A percentile compares a stretch with the other conserved stretches of the same genome.
These are phyloP conservation scores for Sphagnum tenellum DNA, from an alignment of 225 moss, liverwort and hornwort species.

Conservation along the genomic window DNA sequence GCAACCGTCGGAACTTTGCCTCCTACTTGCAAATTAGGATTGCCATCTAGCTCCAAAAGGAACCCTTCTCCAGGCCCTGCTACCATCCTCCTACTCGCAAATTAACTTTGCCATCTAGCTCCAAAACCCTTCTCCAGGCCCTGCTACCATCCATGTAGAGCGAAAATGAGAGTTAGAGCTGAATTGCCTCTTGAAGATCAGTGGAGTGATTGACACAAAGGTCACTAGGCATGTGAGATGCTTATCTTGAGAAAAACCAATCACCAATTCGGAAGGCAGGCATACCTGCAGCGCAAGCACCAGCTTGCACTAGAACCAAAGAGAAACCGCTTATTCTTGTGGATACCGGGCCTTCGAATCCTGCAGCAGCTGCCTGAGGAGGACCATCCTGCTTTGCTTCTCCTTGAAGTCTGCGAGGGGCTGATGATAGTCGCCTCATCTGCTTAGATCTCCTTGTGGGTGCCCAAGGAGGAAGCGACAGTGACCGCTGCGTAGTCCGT, in stretches of 20 bases:
- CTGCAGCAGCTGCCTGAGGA: conserved; percentile 1
- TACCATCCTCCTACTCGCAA: conserved; percentile 53
- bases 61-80: too few species aligned
- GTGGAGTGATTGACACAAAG: too few species aligned
- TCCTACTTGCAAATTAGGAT: too few species aligned
- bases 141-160: too few species aligned
- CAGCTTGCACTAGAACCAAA: conserved; percentile 68
- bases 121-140: conserved; percentile 67
- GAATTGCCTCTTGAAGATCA: too few species aligned
- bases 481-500: conserved; percentile 41
- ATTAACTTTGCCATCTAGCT: conserved; percentile 62
- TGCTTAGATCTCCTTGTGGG: conserved; percentile 25
- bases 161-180: too few species aligned
- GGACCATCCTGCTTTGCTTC: conserved; percentile 11
- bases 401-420: conserved; percentile 56
- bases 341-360: conserved; percentile 21
- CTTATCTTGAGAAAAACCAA: too few species aligned
- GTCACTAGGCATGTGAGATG: too few species aligned
- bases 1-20: conserved; percentile 32
- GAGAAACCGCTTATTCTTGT: conserved; percentile 51
- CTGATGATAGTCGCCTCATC: conserved; percentile 58
- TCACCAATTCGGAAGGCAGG: neutral
- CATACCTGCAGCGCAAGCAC: conserved; percentile 37
- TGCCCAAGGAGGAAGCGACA: conserved; percentile 50
- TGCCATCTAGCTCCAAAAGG: too few species aligned